Conservation (phyloP, 305 asterid species). For the Ajuga reptans region DNA sequence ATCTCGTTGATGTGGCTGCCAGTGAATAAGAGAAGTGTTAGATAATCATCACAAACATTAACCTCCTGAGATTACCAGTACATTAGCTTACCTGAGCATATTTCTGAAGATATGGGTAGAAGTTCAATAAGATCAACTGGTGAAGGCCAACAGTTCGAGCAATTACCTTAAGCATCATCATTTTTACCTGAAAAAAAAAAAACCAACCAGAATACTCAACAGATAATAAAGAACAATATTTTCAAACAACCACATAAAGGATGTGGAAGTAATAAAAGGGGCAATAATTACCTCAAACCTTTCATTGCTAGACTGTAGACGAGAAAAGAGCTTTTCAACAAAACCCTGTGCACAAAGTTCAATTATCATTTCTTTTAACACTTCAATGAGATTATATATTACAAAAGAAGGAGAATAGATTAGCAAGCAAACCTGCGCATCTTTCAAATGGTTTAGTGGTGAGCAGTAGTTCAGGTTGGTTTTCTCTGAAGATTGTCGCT, state of each 20-base stretch:
- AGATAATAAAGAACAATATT: not conserved
- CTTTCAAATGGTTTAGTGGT: conserved; percentile 87
- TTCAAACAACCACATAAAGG: not conserved
- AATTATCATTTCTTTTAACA: not conserved
- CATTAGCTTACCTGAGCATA: conserved; percentile 60
- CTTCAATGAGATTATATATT: conserved; percentile 14
- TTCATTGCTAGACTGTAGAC: conserved; percentile 57
- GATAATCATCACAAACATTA: conserved; percentile 12
- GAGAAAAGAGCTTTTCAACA: conserved; percentile 81
- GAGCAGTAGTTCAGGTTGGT: conserved; percentile 51
- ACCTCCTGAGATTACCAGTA: conserved; percentile 18
- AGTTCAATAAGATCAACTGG: conserved; percentile 57
- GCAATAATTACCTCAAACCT: conserved; percentile 64
- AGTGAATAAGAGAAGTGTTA: conserved; percentile 23
- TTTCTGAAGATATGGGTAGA: conserved; percentile 72
- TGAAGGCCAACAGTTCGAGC: conserved; percentile 83
- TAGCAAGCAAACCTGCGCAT: conserved; percentile 60
- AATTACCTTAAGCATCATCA: conserved; percentile 86
- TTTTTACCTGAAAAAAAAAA: conserved; percentile 49
- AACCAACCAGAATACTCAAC: not conserved
- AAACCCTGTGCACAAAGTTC: conserved; percentile 52
- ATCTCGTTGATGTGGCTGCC: conserved; percentile 82
- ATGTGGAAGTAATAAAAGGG: conserved; percentile 13
- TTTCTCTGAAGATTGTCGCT: conserved; percentile 58
- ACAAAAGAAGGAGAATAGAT: not conserved